A percentile compares a stretch with the other conserved stretches of the same genome.
phyloP scores from a whole-genome alignment of 2,329 filamentous ascomycete genomes.

The Pestalotiopsis sp. region DNA sequence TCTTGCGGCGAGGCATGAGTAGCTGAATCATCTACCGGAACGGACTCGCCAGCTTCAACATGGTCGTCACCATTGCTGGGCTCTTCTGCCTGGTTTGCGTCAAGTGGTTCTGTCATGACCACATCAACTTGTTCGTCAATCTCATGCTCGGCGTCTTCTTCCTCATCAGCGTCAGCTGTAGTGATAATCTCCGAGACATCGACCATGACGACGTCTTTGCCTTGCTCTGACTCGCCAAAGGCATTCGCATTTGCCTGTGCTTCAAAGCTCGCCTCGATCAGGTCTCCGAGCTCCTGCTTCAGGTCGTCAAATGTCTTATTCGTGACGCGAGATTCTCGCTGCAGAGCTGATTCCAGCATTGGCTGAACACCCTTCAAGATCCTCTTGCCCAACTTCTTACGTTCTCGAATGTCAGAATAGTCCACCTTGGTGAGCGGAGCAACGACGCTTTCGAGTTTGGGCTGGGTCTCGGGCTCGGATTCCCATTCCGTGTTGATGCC shows the following conservation, averaged over 20 bases:
- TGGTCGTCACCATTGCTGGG: constrained; percentile 49
- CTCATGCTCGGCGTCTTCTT: constrained; percentile 21
- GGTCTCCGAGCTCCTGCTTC: constrained; percentile 70
- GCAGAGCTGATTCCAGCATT: constrained; percentile 71
- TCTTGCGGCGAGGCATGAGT: neutral
- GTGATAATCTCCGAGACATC: constrained; percentile 53
- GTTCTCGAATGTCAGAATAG: constrained; percentile 73
- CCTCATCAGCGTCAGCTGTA: constrained; percentile 29
- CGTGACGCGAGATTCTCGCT: constrained; percentile 79
- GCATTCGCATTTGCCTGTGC: constrained; percentile 40
- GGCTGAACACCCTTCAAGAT: constrained; percentile 84
- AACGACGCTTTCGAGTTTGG: constrained; percentile 37
- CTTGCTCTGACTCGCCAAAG: constrained; percentile 39
- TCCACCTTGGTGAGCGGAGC: constrained; percentile 51
- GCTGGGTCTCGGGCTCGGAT: constrained; percentile 23
- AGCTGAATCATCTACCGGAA: constrained; percentile 25
- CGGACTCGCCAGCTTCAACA: constrained; percentile 29
- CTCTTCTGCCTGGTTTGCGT: constrained; percentile 34
- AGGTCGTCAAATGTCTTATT: constrained; percentile 69
- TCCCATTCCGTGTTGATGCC: constrained; percentile 49
- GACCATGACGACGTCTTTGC: constrained; percentile 51
- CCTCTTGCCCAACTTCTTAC: constrained; percentile 82
- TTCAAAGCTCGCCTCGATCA: constrained; percentile 69
- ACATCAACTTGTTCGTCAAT: constrained; percentile 37
- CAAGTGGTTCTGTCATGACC: constrained; percentile 37